Base-by-base conservation (phyloP, 192 early-diverging fungal species). In the Entomortierella chlamydospora region DNA sequence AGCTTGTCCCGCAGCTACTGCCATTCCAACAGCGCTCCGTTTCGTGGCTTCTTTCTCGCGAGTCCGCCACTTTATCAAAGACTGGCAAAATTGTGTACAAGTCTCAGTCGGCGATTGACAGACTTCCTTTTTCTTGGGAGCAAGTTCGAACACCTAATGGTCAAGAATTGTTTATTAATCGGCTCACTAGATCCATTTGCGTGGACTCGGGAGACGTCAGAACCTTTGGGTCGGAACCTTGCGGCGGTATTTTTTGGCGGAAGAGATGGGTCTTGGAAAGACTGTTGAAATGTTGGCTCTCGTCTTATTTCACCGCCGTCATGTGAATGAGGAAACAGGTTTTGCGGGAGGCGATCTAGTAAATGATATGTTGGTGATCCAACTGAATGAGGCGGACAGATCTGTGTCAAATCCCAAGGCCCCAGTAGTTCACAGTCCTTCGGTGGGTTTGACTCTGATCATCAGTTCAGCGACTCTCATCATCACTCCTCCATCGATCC, bases 191-290 rank as follows among this genome's bases (percentile, higher is more conserved):
- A 26, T 4, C 47, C 2, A 23, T 72, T 5, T 57, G 70, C 18
- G 20, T 37, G 20, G 31, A 31, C 10, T 30, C 57, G 26, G 22
- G 28, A 13, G 17, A 63, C 8, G 2, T 57, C 15, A 23, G 37
- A 1, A n/a, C 28, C 18, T 4, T 18, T 9, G 15, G 25, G 23
- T 39, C 30, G 7, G 70, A 64, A 45, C 70, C 70, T 23, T 50
- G 64, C 25, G 85, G 85, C 8, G 87, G 84, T 2, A 87, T 85
- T 20, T 85, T 20, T 59, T 87, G 15, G 82, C 86, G 1, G 85
- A 86, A 29, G 86, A 83, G 63, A 93, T 93, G 91, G 91, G 91
- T 22, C 60, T 93, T 4, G 91, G 91, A 17, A 93, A 93, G 60
- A 93, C 91, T 2, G 81, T 92, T 20, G 85, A 86, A 82, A 70